Conservation (phyloP, 2,329 filamentous ascomycete genomes). For the Myriosclerotinia curreyana region DNA sequence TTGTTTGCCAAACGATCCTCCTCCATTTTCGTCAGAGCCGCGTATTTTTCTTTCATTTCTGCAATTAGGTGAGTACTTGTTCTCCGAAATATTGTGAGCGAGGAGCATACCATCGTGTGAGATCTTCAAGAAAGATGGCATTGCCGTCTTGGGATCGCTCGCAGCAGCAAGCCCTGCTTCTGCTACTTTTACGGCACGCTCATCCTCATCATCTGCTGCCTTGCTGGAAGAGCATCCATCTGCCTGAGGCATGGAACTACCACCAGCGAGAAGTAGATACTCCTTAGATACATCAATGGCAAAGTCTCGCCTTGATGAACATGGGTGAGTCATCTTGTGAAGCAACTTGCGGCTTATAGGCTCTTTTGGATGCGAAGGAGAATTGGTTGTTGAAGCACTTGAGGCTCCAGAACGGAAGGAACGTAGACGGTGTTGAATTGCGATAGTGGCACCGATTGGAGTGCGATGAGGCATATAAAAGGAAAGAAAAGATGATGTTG, state of each 20-base stretch:
- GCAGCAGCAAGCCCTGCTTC: constrained; percentile 15
- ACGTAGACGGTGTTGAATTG: constrained; percentile 37
- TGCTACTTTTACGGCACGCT: constrained; percentile 3
- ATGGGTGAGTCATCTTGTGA: constrained; percentile 12
- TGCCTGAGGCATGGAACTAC: constrained; percentile 17
- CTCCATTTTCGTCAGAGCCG: constrained; percentile 60
- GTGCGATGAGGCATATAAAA: constrained; percentile 20
- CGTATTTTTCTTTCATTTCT: constrained; percentile 60
- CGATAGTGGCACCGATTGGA: constrained; percentile 23
- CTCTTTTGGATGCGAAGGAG: constrained; percentile 13
- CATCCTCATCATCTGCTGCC: constrained; percentile 16
- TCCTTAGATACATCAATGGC: neutral
- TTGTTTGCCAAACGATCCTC: constrained; percentile 36
- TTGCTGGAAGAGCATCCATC: constrained; percentile 23
- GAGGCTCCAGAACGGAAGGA: constrained; percentile 33
- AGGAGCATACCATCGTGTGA: constrained; percentile 47
- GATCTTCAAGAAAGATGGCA: constrained; percentile 54
- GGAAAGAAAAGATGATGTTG: constrained; percentile 1
- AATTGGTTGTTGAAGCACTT: neutral
- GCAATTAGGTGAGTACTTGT: constrained; percentile 23
- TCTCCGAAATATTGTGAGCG: constrained; percentile 9
- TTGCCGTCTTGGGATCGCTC: constrained; percentile 21
- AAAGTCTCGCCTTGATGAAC: constrained; percentile 3
- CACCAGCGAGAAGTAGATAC: neutral
- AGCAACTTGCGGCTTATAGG: neutral